phyloP scores from a whole-genome alignment of 331 rosid species.

The Malus hybrid region DNA sequence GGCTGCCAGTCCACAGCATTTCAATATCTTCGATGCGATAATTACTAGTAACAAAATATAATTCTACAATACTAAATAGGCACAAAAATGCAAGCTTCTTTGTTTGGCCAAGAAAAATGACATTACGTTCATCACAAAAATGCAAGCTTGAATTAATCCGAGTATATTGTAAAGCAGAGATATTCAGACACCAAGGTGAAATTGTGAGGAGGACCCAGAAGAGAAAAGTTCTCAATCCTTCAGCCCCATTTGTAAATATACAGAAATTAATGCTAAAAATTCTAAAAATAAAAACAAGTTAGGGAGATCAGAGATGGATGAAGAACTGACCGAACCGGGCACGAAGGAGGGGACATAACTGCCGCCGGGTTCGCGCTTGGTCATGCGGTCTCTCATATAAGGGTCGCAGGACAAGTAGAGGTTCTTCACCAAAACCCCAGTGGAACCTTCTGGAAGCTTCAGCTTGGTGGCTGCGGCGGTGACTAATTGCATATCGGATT shows the following conservation, averaged over 20 bases:
- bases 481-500: conserved; percentile 14
- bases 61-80: no score
- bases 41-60: no score
- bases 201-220: no score
- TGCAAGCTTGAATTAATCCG: no score
- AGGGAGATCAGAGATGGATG: background rate
- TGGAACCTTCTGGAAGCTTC: conserved; percentile 25
- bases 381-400: conserved; percentile 24
- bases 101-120: no score
- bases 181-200: background rate
- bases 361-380: background rate
- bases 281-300: no score
- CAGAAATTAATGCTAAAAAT: background rate
- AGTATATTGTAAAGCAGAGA: background rate
- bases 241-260: no score
- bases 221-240: no score
- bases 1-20: background rate
- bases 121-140: no score
- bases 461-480: background rate
- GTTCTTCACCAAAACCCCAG: conserved; percentile 16
- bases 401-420: conserved; percentile 34
- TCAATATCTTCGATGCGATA: background rate
- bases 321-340: conserved; percentile 6
- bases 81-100: no score
- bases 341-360: background rate